Base-by-base conservation (phyloP, 2,329 filamentous ascomycete species). In the Xylaria sp. region DNA sequence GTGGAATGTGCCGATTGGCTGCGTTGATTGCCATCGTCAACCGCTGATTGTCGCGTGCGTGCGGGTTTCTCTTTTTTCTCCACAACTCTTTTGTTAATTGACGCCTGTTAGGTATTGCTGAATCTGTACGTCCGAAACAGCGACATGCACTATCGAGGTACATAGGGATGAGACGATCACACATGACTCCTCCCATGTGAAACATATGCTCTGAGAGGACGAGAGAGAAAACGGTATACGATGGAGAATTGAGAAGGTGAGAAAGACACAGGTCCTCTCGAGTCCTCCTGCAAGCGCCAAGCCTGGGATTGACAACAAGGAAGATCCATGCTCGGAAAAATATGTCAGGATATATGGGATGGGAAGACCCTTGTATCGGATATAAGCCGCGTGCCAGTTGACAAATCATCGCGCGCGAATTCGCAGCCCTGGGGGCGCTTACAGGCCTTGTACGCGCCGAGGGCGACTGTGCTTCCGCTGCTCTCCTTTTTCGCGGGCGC, bases 1-100 rank as follows among this genome's bases (percentile, higher is more conserved):
- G 57, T 63, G 60, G 58, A 59, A 39, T 46, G 37, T 30, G 58
- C 61, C 61, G 61, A 65, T 65, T 65, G 63, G 63, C 59, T 55
- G 35, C 52, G 23, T 16, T 16, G 16, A 54, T 47, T 19, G 59
- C 49, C 8, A 54, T 49, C 11, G 30, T 35, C 49, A n/a, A n/a
- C 18, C 23, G 49, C 11, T 51, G 23, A 35, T 30, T 34, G 18
- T 11, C 5, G 9, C 48, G n/a, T 16, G 16, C 16, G 16, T 16
- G 16, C 16, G 23, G 23, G 4, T 30, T 30, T 30, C 23, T 30
- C 1, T 30, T 1, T 30, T 30, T 46, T 46, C 42, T 46, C 42
- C 42, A n/a, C 13, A 13, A 13, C 3, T 10, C 1, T 42, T 13
- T 42, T 42, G 37, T 9, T 13, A 13, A 9, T 42, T 42, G 9